Base-by-base conservation (phyloP, 192 early-diverging fungal species). In the Podila epicladia region DNA sequence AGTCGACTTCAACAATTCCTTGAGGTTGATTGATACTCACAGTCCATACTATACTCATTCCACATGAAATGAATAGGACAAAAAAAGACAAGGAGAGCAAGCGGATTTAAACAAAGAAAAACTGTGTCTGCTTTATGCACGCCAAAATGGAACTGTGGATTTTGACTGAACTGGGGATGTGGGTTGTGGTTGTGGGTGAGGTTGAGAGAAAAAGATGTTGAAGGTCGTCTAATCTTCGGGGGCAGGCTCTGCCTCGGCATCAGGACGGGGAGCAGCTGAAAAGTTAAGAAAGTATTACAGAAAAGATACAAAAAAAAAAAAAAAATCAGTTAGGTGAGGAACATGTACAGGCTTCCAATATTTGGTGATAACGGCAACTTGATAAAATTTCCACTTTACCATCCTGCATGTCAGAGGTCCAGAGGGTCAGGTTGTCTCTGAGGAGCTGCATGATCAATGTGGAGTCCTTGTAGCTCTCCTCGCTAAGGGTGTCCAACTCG, bases 381-480 rank as follows among this genome's bases (percentile, higher is more conserved):
- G 26, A 45, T 8, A 7, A 62, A 62, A 37, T 55, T 22, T 12
- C 13, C 17, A 55, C 26, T 19, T 78, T 68, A 94, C 93, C 91
- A 74, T 95, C 95, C 84, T 94, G 95, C 76, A 97, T 89, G 75
- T 98, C 97, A 71, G 96, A 96, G 65, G 96, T 98, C 97, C 97
- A 98, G 68, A 98, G 91, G 62, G 97, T 98, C 82, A 98, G 90
- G 90, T 98, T 98, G 88, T 98, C 97, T 72, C 96, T 90, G 78
- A 98, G 89, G 64, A 97, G 90, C 88, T 98, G 97, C 97, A 98
- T 98, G 86, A 98, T 98, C 69, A 98, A 89, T 63, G 97, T 98
- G 60, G 95, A 96, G 85, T 98, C 97, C 92, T 97, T 98, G 94
- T 98, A 98, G 64, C 94, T 96, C 86, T 97, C 97, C 87, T 98